phyloP scores from a whole-genome alignment of 441 rosid species.

The Aleurites moluccanus region DNA sequence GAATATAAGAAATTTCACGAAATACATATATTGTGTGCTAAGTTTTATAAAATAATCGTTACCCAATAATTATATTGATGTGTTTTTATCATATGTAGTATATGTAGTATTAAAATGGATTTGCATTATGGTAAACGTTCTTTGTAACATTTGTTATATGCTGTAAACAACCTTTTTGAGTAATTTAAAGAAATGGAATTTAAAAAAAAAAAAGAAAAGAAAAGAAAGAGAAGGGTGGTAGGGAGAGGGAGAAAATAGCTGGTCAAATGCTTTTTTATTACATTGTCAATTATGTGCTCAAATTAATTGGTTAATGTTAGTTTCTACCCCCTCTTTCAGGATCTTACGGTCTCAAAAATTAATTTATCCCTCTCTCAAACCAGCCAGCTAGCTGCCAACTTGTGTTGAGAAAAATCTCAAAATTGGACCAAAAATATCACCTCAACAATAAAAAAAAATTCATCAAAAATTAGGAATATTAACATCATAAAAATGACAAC shows the following conservation, averaged over 20 bases:
- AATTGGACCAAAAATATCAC: neutral
- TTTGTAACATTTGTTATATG: neutral
- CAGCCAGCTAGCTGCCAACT: neutral
- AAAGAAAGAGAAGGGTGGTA: neutral
- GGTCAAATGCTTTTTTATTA: constrained; percentile 8
- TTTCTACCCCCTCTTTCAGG: neutral
- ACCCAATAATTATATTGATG: too few relatives aligned
- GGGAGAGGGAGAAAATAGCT: neutral
- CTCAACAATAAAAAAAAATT: neutral
- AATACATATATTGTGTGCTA: too few relatives aligned
- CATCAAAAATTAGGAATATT: neutral
- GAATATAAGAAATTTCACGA: too few relatives aligned
- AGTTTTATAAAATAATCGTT: too few relatives aligned
- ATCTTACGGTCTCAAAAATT: too few relatives aligned
- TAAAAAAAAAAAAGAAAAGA: neutral
- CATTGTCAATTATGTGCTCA: neutral
- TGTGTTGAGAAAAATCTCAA: neutral
- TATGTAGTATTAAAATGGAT: too few relatives aligned
- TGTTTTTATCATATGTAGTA: too few relatives aligned
- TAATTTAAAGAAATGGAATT: neutral
- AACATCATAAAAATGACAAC: neutral
- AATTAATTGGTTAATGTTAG: neutral
- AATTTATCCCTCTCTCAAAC: too few relatives aligned
- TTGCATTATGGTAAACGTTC: too few relatives aligned
- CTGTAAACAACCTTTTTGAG: neutral